Evolutionary conservation across 768 basidiomycete species (phyloP).

Genomic region (Lentinula sp.): DNA sequence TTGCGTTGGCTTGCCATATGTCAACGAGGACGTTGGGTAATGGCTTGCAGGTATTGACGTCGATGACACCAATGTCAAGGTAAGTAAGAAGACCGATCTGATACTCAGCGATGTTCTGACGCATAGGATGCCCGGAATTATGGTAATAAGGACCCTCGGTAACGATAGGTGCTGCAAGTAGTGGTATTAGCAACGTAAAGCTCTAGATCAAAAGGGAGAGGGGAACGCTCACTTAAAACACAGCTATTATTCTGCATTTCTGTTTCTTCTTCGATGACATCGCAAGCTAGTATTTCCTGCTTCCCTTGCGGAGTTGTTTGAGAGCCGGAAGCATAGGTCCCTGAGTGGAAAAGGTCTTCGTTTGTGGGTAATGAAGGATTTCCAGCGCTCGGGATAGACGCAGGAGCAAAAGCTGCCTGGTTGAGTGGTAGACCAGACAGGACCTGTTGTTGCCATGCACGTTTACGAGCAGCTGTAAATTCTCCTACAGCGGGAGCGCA

Average conservation of each 20-base stretch:
- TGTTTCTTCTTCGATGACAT: conserved; percentile 35
- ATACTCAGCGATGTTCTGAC: conserved; percentile 50
- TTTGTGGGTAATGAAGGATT: conserved; percentile 30
- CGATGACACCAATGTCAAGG: conserved; percentile 52
- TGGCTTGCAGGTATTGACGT: conserved; percentile 50
- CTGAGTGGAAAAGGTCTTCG: conserved; percentile 36
- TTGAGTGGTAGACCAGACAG: conserved; percentile 10
- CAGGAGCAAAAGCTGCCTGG: conserved; percentile 2
- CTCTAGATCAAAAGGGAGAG: background rate
- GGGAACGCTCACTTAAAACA: conserved; percentile 28
- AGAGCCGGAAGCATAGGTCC: conserved; percentile 26
- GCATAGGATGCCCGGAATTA: conserved; percentile 38
- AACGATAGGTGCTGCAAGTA: conserved; percentile 33
- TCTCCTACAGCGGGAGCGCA: conserved; percentile 48
- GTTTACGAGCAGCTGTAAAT: conserved; percentile 44
- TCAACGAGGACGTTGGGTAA: conserved; percentile 53
- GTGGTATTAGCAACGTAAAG: background rate
- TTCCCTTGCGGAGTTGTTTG: conserved; percentile 14
- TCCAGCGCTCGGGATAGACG: conserved; percentile 17
- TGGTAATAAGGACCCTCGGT: conserved; percentile 56
- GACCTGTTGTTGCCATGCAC: conserved; percentile 39
- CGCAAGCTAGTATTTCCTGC: conserved; percentile 31
- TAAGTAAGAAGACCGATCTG: conserved; percentile 40
- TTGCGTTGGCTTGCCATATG: conserved; percentile 55
- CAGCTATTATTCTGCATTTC: conserved; percentile 51